These are phyloP conservation scores for Erythrophleum ivorense DNA, from an alignment of 331 rosid genomes.

Conservation along the genomic window DNA sequence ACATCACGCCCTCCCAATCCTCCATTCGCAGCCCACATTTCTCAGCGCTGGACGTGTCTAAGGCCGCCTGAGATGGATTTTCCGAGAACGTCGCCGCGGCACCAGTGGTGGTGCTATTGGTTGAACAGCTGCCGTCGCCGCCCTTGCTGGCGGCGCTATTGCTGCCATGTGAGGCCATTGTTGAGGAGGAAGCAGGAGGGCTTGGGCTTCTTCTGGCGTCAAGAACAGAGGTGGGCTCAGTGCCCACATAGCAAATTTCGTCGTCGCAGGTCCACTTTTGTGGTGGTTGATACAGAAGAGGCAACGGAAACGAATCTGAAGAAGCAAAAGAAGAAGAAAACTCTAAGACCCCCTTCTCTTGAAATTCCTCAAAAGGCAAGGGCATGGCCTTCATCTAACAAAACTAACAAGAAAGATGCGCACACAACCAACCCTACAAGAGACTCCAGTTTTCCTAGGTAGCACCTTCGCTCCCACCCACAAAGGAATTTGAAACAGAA, in stretches of 20 bases:
- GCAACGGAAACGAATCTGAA: conserved; percentile 64
- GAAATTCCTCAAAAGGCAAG: conserved; percentile 92
- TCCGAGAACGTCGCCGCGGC: conserved; percentile 53
- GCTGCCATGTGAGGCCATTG: conserved; percentile 88
- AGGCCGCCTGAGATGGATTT: conserved; percentile 44
- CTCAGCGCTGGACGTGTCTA: conserved; percentile 47
- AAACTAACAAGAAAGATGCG: conserved; percentile 44
- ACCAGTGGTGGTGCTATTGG: conserved; percentile 41
- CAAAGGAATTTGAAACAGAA: conserved; percentile 31
- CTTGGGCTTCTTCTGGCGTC: conserved; percentile 89
- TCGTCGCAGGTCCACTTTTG: conserved; percentile 64
- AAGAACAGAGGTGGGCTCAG: conserved; percentile 97
- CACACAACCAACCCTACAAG: conserved; percentile 50
- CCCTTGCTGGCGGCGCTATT: conserved; percentile 42
- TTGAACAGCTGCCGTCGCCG: conserved; percentile 49
- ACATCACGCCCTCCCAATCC: conserved; percentile 80
- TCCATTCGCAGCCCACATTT: conserved; percentile 81
- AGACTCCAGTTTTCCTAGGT: conserved; percentile 62
- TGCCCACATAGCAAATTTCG: conserved; percentile 88
- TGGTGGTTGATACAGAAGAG: conserved; percentile 44
- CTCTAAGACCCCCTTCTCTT: conserved; percentile 88
- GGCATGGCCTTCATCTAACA: conserved; percentile 97
- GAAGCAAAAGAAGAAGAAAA: conserved; percentile 53
- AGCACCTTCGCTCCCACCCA: conserved; percentile 47
- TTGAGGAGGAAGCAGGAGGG: conserved; percentile 81